Conservation (phyloP, 2,329 filamentous ascomycete species). For the Dothideomycetidae sp. region DNA sequence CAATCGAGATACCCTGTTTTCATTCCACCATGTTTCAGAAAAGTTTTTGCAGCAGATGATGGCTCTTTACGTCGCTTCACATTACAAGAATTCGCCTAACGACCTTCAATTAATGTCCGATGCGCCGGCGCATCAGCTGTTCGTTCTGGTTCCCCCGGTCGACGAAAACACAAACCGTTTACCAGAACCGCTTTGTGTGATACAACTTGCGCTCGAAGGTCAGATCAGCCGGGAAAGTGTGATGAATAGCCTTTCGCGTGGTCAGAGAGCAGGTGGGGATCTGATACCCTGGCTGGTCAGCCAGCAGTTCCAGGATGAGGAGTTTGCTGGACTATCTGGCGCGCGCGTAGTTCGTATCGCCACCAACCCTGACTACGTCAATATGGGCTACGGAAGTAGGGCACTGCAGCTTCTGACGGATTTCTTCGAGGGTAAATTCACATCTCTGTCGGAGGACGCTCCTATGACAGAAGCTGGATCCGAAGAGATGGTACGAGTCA, state of each 20-base stretch:
- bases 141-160: constrained; percentile 79
- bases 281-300: constrained; percentile 95
- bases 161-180: constrained; percentile 62
- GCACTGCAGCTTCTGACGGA: constrained; percentile 77
- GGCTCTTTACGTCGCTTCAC: constrained; percentile 87
- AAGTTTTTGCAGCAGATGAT: constrained; percentile 98
- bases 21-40: constrained; percentile 92
- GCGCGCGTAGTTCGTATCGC: constrained; percentile 88
- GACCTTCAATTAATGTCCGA: constrained; percentile 98
- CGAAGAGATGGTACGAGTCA: constrained; percentile 55
- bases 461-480: constrained; percentile 29
- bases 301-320: constrained; percentile 95
- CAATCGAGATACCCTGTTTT: constrained; percentile 95
- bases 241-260: constrained; percentile 73
- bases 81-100: constrained; percentile 97
- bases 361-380: constrained; percentile 83
- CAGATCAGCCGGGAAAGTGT: constrained; percentile 90
- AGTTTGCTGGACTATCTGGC: constrained; percentile 86
- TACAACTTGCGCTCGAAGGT: constrained; percentile 88
- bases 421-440: constrained; percentile 91
- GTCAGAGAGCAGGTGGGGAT: constrained; percentile 78
- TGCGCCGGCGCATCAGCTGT: constrained; percentile 89
- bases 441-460: constrained; percentile 62
- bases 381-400: constrained; percentile 85
- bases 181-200: constrained; percentile 85